Evolutionary conservation across 129 eudicot genomes (phyloP), one percentile per base, ranked within the genome.

Genomic region (Arctium lappa): DNA sequence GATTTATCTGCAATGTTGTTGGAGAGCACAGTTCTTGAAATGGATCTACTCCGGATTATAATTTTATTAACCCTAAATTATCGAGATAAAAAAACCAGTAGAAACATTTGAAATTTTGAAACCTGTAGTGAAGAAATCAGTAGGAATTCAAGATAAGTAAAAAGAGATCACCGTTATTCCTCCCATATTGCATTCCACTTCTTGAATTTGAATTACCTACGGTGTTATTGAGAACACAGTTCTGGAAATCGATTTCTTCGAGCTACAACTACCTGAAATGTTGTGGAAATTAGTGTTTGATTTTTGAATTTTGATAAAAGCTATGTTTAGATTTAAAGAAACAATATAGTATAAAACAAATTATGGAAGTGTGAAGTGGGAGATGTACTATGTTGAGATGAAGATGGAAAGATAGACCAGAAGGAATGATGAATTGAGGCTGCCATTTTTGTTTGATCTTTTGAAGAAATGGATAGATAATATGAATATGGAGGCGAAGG

Each of bases 361-460:
- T 5, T 2, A 0, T 11, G 10, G n/a, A 50, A 53, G 76, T 16
- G 34, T 82, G 81, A 33, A 70, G 13, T 15, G 48, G 39, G 80
- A n/a, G 30, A 37, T 39, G 27, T 83, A 84, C 87, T 38, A 8
- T 73, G 83, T 81, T 29, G 81, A 33, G 74, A 72, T 53, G 83
- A 81, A 2, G 81, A 60, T 39, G 75, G 85, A 18, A 15, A 74
- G 53, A 69, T 71, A 80, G 78, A 74, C 27, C 81, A 68, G 8
- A 78, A 72, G 79, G 80, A 37, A 70, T 46, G 86, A 40, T 77
- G 81, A 76, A 77, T 15, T 80, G 89, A 48, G 30, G 89, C 77
- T 88, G 84, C 83, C 91, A 88, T 88, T 85, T 22, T 18, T 79
- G 76, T 78, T 81, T 40, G 3, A 37, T 39, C 44, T 15, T 76